phyloP scores from a whole-genome alignment of 1,284 basidiomycete species.

The Heterobasidion irregulare region DNA sequence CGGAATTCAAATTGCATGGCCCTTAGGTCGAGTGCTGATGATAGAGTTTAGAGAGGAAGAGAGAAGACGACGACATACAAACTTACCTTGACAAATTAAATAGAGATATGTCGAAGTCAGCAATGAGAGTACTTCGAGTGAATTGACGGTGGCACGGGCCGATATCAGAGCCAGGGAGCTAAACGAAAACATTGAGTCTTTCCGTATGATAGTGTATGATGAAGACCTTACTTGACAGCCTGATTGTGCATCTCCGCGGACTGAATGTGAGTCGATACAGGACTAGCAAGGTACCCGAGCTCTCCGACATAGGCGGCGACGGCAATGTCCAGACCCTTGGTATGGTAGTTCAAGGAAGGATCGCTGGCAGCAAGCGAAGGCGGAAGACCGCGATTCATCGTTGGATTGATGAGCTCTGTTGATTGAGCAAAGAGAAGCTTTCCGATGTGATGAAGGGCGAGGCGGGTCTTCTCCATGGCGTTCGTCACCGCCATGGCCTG shows the following conservation, averaged over 20 bases:
- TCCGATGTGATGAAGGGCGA: conserved; percentile 76
- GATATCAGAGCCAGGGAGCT: conserved; percentile 79
- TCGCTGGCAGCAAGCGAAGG: conserved; percentile 79
- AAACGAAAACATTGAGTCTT: background rate
- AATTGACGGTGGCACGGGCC: conserved; percentile 67
- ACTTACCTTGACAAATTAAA: conserved; percentile 61
- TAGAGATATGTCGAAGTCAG: conserved; percentile 72
- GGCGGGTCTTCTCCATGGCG: conserved; percentile 82
- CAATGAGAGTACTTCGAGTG: conserved; percentile 70
- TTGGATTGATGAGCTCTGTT: conserved; percentile 76
- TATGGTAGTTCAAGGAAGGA: conserved; percentile 76
- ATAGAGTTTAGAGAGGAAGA: background rate
- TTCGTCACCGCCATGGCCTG: conserved; percentile 84
- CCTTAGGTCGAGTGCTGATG: conserved; percentile 66
- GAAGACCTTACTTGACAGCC: conserved; percentile 61
- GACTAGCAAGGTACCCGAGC: conserved; percentile 75
- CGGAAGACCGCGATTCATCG: conserved; percentile 78
- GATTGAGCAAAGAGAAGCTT: conserved; percentile 80
- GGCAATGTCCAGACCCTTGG: conserved; percentile 83
- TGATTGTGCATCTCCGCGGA: conserved; percentile 87
- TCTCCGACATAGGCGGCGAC: conserved; percentile 76
- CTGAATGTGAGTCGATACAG: conserved; percentile 81
- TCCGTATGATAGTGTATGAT: background rate
- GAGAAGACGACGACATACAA: background rate
- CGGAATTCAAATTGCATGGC: conserved; percentile 62